Percentiles rank a stretch among this genome's conserved stretches.
Conservation (phyloP, 495 filamentous ascomycete species). For the Tuber magnatum region DNA sequence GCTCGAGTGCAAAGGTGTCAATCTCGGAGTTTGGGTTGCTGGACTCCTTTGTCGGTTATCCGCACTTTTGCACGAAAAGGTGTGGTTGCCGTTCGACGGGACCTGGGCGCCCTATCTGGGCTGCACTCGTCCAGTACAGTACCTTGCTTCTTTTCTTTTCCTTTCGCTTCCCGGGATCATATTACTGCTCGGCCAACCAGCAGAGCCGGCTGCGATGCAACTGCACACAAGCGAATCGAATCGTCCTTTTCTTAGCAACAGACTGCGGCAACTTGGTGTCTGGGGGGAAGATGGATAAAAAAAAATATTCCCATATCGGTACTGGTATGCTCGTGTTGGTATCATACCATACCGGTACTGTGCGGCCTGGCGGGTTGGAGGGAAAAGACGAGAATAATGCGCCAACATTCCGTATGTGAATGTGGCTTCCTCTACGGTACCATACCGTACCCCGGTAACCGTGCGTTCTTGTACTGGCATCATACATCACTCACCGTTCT, state of each 20-base stretch:
- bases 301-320: background rate
- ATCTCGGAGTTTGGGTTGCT: background rate
- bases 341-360: background rate
- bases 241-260: slow-evolving; percentile 34
- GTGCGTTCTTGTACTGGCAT: background rate
- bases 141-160: slow-evolving; percentile 7
- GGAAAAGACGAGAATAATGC: background rate
- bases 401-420: no score
- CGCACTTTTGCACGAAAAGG: background rate
- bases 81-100: background rate
- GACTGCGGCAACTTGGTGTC: slow-evolving; percentile 2
- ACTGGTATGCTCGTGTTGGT: background rate
- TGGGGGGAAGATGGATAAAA: background rate
- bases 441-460: no score
- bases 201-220: slow-evolving; percentile 12
- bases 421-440: no score
- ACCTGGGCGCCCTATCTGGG: background rate
- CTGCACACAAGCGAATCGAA: slow-evolving; percentile 9
- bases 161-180: slow-evolving; percentile 22
- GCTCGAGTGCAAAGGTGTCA: background rate
- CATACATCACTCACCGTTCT: background rate
- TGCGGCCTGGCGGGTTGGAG: background rate
- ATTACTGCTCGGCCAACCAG: slow-evolving; percentile 2
- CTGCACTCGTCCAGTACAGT: no score
- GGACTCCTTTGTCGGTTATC: background rate